Base-by-base conservation (phyloP, 179 eudicot genomes). In the Nepenthes alata region DNA sequence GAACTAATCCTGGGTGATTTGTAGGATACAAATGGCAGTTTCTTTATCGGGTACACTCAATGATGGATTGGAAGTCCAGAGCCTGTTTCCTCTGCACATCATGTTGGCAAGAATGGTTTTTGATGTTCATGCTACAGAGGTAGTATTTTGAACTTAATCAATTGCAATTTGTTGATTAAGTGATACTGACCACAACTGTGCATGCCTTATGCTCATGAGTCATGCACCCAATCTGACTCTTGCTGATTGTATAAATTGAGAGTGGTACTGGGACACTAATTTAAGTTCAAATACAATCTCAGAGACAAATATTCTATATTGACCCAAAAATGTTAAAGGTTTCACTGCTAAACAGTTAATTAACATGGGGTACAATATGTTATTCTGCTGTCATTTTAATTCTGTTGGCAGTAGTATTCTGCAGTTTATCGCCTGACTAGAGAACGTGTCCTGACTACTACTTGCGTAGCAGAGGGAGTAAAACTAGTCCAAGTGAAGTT, bases 381-480 rank as follows among this genome's bases (percentile, higher is more conserved):
- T n/a, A 48, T 55, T 55, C 13, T 57, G 44, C n/a, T 64, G 35
- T 14, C 68, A 54, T 55, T 69, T 60, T 72, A 66, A 73, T 67
- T 53, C 50, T 69, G 69, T 73, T 76, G 68, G 68, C 78, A 64
- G 77, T 88, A 93, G 96, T 74, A 72, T 75, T 76, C 93, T 75
- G 88, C 83, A 77, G 88, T 89, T 76, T 93, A 81, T 74, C 89
- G 69, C 73, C 85, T 85, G 68, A 80, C 71, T 61, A 82, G 81
- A 67, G 83, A 76, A 65, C 84, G 79, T 60, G 67, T 74, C 57
- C 70, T 90, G 63, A 75, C 85, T 5, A 61, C 75, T 60, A 69
- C 70, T 67, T 70, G 70, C 71, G 78, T 77, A 63, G 75, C 53
- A 65, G 87, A 81, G 66, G 78, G 75, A 62, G 72, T 55, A 47